Conservation (phyloP, 345 rosid species). For the Eucalyptus pauciflora region DNA sequence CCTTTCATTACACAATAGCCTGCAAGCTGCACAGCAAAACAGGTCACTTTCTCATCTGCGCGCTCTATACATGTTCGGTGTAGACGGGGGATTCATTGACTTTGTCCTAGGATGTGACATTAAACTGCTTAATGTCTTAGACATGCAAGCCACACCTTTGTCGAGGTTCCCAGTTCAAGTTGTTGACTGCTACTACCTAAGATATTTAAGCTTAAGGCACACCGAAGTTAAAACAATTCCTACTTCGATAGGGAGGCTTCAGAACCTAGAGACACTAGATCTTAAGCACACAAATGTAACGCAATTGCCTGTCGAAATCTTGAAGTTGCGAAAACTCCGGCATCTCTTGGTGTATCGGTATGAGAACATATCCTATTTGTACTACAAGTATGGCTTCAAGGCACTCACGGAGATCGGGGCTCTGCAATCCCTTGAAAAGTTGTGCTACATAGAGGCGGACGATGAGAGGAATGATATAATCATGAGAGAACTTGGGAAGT, state of each 20-base stretch:
- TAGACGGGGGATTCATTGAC: neutral
- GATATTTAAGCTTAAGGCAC: constrained; percentile 20
- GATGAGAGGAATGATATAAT: neutral
- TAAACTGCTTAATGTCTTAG: constrained; percentile 22
- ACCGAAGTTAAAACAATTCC: constrained; percentile 21
- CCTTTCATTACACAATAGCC: constrained; percentile 12
- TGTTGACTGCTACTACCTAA: constrained; percentile 12
- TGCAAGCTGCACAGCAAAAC: constrained; percentile 1
- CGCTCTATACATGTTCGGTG: constrained; percentile 20
- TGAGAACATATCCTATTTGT: constrained; percentile 5
- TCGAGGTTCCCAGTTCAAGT: constrained; percentile 18
- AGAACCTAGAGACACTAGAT: constrained; percentile 31
- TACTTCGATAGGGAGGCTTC: constrained; percentile 20
- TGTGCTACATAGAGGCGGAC: constrained; percentile 17
- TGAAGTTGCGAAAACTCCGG: constrained; percentile 19
- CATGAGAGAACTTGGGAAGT: constrained; percentile 17
- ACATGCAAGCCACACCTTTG: constrained; percentile 19
- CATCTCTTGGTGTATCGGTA: constrained; percentile 26
- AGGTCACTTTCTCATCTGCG: constrained; percentile 12
- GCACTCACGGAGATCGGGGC: constrained; percentile 8
- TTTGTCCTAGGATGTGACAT: neutral
- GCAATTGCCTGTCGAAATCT: constrained; percentile 14
- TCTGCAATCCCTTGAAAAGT: constrained; percentile 23
- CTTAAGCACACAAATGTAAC: constrained; percentile 26
- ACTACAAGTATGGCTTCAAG: constrained; percentile 15